Percentiles rank a stretch among this genome's conserved stretches.
Conservation (phyloP, 2,329 filamentous ascomycete species). For the Salinomyces thailandicus region DNA sequence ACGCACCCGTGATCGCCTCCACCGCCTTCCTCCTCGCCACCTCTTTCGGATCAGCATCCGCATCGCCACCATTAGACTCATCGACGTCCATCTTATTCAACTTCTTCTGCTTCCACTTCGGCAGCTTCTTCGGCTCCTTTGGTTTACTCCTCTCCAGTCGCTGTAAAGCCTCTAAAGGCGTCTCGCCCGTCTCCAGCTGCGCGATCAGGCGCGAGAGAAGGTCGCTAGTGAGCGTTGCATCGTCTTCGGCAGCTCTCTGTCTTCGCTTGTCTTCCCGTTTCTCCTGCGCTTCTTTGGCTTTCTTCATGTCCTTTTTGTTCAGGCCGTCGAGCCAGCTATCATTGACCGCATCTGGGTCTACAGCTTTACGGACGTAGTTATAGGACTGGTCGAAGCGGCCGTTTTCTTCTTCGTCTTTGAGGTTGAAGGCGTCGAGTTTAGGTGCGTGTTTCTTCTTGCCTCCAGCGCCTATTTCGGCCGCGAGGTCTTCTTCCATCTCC, state of each 20-base stretch:
- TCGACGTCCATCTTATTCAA: constrained; percentile 62
- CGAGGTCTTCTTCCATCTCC: constrained; percentile 57
- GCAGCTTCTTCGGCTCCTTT: constrained; percentile 39
- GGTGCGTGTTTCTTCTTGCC: constrained; percentile 88
- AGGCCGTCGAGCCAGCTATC: constrained; percentile 88
- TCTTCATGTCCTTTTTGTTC: constrained; percentile 86
- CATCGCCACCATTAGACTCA: constrained; percentile 21
- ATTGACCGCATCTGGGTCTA: constrained; percentile 79
- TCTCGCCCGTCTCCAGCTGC: constrained; percentile 69
- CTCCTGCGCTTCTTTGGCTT: constrained; percentile 76
- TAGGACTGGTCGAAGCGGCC: constrained; percentile 83
- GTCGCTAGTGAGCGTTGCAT: constrained; percentile 62
- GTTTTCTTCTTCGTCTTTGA: constrained; percentile 81
- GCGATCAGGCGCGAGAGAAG: constrained; percentile 63
- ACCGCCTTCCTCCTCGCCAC: constrained; percentile 61
- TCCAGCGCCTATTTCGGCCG: constrained; percentile 82
- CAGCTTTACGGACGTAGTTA: constrained; percentile 83
- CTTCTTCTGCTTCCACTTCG: constrained; percentile 54
- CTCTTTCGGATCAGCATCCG: constrained; percentile 58
- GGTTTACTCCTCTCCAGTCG: constrained; percentile 51
- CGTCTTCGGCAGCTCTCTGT: constrained; percentile 60
- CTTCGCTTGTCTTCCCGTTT: constrained; percentile 69
- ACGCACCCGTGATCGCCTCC: constrained; percentile 74
- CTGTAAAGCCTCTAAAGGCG: constrained; percentile 75
- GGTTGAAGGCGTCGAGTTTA: constrained; percentile 92